phyloP scores from a whole-genome alignment of 495 filamentous ascomycete genomes.

The Penicillium bialowiezense region DNA sequence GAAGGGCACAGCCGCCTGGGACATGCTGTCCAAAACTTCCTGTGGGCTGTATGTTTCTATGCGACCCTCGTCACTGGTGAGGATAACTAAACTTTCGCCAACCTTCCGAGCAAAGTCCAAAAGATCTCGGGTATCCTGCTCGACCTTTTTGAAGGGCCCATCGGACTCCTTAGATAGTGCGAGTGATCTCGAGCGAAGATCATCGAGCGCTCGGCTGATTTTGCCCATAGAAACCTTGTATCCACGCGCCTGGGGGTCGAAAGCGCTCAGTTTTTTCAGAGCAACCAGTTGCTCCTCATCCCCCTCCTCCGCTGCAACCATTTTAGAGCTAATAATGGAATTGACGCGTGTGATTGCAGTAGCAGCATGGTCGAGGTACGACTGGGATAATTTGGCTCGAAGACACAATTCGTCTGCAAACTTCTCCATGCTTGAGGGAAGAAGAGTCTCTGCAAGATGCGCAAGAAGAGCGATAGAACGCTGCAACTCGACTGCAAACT shows the following conservation, averaged over 20 bases:
- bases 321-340: slow-evolving; percentile 61
- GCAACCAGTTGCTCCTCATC: slow-evolving; percentile 66
- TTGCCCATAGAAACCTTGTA: slow-evolving; percentile 83
- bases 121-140: slow-evolving; percentile 62
- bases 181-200: slow-evolving; percentile 73
- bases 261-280: slow-evolving; percentile 64
- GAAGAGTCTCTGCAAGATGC: slow-evolving; percentile 79
- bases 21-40: slow-evolving; percentile 62
- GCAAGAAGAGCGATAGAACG: slow-evolving; percentile 76
- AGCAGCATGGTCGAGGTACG: slow-evolving; percentile 75
- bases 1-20: slow-evolving; percentile 47
- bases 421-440: slow-evolving; percentile 66
- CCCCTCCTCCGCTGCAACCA: slow-evolving; percentile 38
- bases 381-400: slow-evolving; percentile 72
- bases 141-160: slow-evolving; percentile 56
- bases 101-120: slow-evolving; percentile 63
- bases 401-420: slow-evolving; percentile 80
- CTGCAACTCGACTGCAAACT: slow-evolving; percentile 76
- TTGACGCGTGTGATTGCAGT: slow-evolving; percentile 61
- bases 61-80: slow-evolving; percentile 74
- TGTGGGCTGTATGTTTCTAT: slow-evolving; percentile 61
- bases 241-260: slow-evolving; percentile 73
- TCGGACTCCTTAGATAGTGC: slow-evolving; percentile 60
- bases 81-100: slow-evolving; percentile 59
- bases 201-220: slow-evolving; percentile 70